A percentile compares a stretch with the other conserved stretches of the same genome.
Evolutionary conservation across 345 rosid species (phyloP).

Genomic region (Cardamine resedifolia): DNA sequence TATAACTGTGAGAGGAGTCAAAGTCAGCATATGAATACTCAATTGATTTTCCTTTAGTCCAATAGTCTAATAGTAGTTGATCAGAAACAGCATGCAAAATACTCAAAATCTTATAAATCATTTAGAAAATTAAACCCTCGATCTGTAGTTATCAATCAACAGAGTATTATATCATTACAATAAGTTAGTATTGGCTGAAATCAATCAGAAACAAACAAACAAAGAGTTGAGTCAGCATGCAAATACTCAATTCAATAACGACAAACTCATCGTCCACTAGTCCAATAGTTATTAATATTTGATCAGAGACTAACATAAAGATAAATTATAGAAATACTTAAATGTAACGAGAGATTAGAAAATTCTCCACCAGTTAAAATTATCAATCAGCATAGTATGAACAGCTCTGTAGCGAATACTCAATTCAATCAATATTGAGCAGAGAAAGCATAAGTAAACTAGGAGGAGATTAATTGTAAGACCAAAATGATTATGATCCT

Average conservation of each 20-base stretch:
- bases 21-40: neutral
- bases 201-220: conserved; percentile 12
- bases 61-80: neutral
- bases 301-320: neutral
- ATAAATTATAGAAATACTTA: neutral
- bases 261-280: neutral
- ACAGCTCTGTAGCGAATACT: neutral
- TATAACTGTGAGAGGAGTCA: neutral
- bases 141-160: neutral
- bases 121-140: neutral
- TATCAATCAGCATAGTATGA: neutral
- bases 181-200: neutral
- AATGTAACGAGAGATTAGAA: neutral
- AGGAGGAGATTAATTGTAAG: too few relatives aligned
- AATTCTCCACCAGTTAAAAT: neutral
- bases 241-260: neutral
- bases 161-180: neutral
- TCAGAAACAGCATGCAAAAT: neutral
- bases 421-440: too few relatives aligned
- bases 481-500: too few relatives aligned
- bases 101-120: too few relatives aligned
- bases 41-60: neutral
- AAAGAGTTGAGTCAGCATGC: conserved; percentile 21
- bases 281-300: neutral
- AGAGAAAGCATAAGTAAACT: too few relatives aligned